Conservation (phyloP, 2,329 filamentous ascomycete species). For the Escovopsis sp. region DNA sequence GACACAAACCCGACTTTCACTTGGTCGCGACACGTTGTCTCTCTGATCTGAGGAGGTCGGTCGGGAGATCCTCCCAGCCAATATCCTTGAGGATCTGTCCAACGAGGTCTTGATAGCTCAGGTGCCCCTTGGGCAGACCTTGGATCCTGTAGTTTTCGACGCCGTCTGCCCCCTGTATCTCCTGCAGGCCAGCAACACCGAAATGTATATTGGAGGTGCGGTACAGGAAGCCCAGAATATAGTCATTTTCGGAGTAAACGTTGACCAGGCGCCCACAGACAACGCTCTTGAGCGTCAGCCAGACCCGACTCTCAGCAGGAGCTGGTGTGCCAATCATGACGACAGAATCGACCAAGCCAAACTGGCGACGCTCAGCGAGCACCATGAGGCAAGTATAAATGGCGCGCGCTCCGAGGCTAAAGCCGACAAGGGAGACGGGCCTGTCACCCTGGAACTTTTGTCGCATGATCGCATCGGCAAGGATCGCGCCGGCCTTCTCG, state of each 20-base stretch:
- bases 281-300: slow-evolving; percentile 64
- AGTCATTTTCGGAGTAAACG: slow-evolving; percentile 76
- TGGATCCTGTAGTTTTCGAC: slow-evolving; percentile 56
- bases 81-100: slow-evolving; percentile 52
- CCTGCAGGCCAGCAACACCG: slow-evolving; percentile 72
- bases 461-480: slow-evolving; percentile 71
- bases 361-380: slow-evolving; percentile 66
- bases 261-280: slow-evolving; percentile 79
- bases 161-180: slow-evolving; percentile 48
- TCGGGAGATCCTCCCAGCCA: slow-evolving; percentile 52
- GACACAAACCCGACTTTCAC: neutral
- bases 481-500: slow-evolving; percentile 55
- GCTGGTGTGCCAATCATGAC: slow-evolving; percentile 73
- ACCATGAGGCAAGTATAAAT: slow-evolving; percentile 74
- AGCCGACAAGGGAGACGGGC: slow-evolving; percentile 66
- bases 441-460: slow-evolving; percentile 66
- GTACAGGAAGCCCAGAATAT: slow-evolving; percentile 77
- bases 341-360: slow-evolving; percentile 75
- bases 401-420: slow-evolving; percentile 65
- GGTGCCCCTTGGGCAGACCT: slow-evolving; percentile 51
- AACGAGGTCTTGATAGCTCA: slow-evolving; percentile 53
- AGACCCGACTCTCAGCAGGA: slow-evolving; percentile 55
- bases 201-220: slow-evolving; percentile 68
- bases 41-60: slow-evolving; percentile 13
- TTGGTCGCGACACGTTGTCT: slow-evolving; percentile 2